Conservation (phyloP, 192 early-diverging fungal genomes). For the Kickxella alabastrina region DNA sequence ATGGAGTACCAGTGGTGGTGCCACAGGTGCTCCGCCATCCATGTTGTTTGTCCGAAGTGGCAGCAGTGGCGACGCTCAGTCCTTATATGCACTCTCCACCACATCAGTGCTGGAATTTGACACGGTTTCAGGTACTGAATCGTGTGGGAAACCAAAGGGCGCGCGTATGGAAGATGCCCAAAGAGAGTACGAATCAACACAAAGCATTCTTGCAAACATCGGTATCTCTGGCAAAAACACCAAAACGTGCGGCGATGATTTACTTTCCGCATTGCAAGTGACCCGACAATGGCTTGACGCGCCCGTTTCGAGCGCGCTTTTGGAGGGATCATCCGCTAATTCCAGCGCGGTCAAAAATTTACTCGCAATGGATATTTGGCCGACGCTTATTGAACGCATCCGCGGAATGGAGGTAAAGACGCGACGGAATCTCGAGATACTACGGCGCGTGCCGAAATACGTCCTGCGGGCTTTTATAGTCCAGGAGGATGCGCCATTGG, state of each 20-base stretch:
- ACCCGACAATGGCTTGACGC: too few species aligned
- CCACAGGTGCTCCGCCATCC: background rate
- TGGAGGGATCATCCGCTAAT: too few species aligned
- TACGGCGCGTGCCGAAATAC: background rate
- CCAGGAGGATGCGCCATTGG: background rate
- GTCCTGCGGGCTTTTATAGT: constrained; percentile 30
- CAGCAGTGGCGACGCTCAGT: too few species aligned
- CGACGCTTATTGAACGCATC: background rate
- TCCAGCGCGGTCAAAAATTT: too few species aligned
- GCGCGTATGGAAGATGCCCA: background rate
- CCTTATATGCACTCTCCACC: background rate
- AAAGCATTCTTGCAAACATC: background rate
- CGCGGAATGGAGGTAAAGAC: background rate
- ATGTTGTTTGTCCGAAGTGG: background rate
- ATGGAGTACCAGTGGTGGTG: background rate
- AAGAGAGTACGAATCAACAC: background rate
- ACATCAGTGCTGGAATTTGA: background rate
- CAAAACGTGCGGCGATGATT: too few species aligned
- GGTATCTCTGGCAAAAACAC: too few species aligned
- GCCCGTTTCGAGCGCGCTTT: too few species aligned
- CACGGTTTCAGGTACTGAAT: too few species aligned
- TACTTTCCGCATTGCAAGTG: too few species aligned
- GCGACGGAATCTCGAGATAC: background rate
- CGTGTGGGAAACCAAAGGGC: too few species aligned
- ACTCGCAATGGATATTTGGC: background rate